These are phyloP conservation scores for Pseudofabraea citricarpa DNA, from an alignment of 2,329 filamentous ascomycete genomes.

Conservation along the genomic window DNA sequence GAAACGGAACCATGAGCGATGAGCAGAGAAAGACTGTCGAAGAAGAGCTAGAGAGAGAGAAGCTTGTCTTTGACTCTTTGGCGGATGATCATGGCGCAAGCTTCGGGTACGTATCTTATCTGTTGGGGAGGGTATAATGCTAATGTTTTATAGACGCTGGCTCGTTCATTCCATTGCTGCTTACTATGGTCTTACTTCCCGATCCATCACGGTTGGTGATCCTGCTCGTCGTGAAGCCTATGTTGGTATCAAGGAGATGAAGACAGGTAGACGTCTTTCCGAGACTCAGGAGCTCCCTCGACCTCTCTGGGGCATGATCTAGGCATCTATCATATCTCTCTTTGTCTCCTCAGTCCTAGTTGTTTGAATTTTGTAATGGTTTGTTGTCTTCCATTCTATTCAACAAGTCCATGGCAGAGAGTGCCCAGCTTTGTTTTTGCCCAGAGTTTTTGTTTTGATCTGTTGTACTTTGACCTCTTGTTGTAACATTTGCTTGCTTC, in stretches of 20 bases:
- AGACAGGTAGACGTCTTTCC: constrained; percentile 14
- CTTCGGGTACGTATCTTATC: constrained; percentile 61
- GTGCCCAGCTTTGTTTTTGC: too few relatives aligned
- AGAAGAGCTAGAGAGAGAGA: constrained; percentile 52
- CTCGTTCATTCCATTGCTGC: constrained; percentile 86
- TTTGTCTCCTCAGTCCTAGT: not conserved
- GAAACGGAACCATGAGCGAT: constrained; percentile 53
- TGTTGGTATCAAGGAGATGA: constrained; percentile 60
- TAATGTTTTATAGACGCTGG: constrained; percentile 63
- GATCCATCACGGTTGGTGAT: constrained; percentile 68
- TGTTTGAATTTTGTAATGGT: too few relatives aligned
- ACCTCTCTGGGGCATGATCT: constrained; percentile 50
- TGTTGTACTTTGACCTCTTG: not conserved
- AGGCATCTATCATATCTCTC: not conserved
- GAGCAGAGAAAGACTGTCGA: constrained; percentile 46
- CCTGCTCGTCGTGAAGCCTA: constrained; percentile 77
- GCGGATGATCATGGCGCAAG: constrained; percentile 71
- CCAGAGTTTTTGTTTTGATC: too few relatives aligned
- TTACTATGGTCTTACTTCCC: constrained; percentile 83
- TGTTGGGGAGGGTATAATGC: too few relatives aligned
- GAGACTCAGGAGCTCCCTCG: constrained; percentile 42
- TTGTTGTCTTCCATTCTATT: not conserved
- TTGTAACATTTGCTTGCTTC: not conserved
- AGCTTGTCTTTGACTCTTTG: constrained; percentile 75
- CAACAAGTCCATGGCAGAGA: too few relatives aligned